Evolutionary conservation across 345 rosid genomes (phyloP).

Genomic region (Salix koriyanagi): DNA sequence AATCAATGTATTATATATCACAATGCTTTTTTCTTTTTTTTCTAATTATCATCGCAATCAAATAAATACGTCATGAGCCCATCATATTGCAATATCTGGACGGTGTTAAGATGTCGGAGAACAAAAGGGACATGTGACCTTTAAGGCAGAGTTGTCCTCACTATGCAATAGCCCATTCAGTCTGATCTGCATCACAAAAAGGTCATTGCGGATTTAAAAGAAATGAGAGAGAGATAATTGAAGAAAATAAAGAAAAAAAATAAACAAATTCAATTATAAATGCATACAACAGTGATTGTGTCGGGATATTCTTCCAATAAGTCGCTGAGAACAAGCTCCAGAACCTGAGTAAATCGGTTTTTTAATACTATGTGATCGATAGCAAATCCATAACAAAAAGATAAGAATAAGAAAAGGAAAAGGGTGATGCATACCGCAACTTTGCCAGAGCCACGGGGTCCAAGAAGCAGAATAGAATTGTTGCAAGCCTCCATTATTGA

Average conservation of each 20-base stretch:
- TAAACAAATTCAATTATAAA: background rate
- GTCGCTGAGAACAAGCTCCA: conserved; percentile 79
- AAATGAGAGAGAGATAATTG: background rate
- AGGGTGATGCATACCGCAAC: conserved; percentile 40
- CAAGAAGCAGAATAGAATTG: conserved; percentile 85
- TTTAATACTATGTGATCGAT: background rate
- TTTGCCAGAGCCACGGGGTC: conserved; percentile 92
- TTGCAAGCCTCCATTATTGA: conserved; percentile 79
- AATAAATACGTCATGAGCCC: background rate
- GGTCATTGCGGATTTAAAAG: background rate
- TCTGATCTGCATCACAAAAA: conserved; percentile 56
- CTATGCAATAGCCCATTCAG: conserved; percentile 84
- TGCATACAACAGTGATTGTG: conserved; percentile 61
- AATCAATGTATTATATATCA: background rate
- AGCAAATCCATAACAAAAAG: background rate
- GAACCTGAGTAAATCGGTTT: conserved; percentile 39
- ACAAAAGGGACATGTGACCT: conserved; percentile 41
- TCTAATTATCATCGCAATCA: background rate
- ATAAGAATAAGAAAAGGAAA: background rate
- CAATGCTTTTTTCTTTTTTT: background rate
- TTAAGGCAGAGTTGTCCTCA: conserved; percentile 74
- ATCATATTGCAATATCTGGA: background rate
- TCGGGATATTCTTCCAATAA: conserved; percentile 65
- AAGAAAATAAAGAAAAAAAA: background rate
- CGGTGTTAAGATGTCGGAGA: background rate